Evolutionary conservation across 1,284 basidiomycete species (phyloP), one percentile per base, ranked within the genome.

Genomic region (Paramarasmius palmivorus): DNA sequence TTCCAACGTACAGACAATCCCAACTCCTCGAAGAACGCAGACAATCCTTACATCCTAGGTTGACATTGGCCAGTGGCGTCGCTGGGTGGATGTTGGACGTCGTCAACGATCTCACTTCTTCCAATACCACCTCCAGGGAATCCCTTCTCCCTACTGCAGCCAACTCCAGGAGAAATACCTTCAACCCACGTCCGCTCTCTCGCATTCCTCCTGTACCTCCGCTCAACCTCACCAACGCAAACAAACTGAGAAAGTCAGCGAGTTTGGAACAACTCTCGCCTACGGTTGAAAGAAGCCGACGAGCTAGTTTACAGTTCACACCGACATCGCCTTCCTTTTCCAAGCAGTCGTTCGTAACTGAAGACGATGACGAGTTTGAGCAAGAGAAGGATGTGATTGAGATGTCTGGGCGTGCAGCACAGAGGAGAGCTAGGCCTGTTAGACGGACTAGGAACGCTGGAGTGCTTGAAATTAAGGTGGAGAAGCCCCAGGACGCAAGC

Each of bases 1-100:
- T 48, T 9, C 42, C 51, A 34, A 44, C 50, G 19, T 46, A 46
- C 25, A 26, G 44, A 32, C 22, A 46, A 19, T 46, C 44, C n/a
- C 44, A 46, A 32, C 17, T 46, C 12, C 7, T 53, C 7, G 51
- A 44, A n/a, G 41, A 46, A 22, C 34, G 40, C 8, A 25, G 63
- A 52, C 9, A 58, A 58, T 8, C 59, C 65, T 7, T 67, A 68
- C 53, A 51, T 37, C 49, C 52, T 25, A 52, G 44, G 17, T 29
- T 46, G 25, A 46, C 55, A 5, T 52, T 53, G 1, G 53, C 53
- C 2, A 42, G 54, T 19, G 42, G 71, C 70, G 1, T 67, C 85
- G 83, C 83, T 35, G 81, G 82, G 59, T 91, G 89, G 90, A 90
- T 90, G 88, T 79, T 90, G 53, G 88, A 91, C 41, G 88, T 79